Evolutionary conservation across 768 basidiomycete genomes (phyloP).

Genomic region (Amanita phalloides): DNA sequence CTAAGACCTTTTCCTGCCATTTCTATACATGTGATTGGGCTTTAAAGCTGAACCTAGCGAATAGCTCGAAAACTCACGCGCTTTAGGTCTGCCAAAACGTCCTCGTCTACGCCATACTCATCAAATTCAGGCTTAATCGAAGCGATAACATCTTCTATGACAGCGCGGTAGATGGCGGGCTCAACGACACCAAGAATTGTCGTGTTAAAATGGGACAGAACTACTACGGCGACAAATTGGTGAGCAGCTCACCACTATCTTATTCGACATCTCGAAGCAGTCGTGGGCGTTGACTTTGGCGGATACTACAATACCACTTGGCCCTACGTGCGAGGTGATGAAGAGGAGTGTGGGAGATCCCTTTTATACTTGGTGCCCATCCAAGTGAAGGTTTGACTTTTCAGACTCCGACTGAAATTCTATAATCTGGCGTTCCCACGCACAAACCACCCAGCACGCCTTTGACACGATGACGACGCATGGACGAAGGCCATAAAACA

Average conservation of each 20-base stretch:
- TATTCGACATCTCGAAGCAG: constrained; percentile 73
- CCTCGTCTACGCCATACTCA: constrained; percentile 89
- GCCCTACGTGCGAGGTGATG: constrained; percentile 29
- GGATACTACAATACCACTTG: constrained; percentile 24
- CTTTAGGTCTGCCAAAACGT: constrained; percentile 82
- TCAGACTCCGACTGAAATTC: constrained; percentile 33
- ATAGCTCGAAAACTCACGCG: constrained; percentile 47
- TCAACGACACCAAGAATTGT: constrained; percentile 40
- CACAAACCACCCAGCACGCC: constrained; percentile 66
- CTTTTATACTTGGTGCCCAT: constrained; percentile 43
- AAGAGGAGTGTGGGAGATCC: constrained; percentile 25
- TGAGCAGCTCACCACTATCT: constrained; percentile 94
- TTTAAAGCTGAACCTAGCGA: constrained; percentile 4
- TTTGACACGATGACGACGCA: constrained; percentile 91
- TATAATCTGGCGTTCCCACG: constrained; percentile 23
- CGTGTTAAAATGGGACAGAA: constrained; percentile 39
- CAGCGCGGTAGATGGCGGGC: constrained; percentile 83
- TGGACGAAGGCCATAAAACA: constrained; percentile 90
- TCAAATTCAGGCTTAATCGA: constrained; percentile 91
- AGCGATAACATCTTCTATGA: constrained; percentile 94
- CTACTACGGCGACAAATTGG: constrained; percentile 47
- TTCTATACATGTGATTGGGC: constrained; percentile 38
- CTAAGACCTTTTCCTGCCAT: constrained; percentile 93
- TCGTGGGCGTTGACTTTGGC: constrained; percentile 22
- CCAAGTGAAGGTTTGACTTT: constrained; percentile 26